Evolutionary conservation across 2,329 filamentous ascomycete species (phyloP).

Genomic region (Neonectria magnoliae): DNA sequence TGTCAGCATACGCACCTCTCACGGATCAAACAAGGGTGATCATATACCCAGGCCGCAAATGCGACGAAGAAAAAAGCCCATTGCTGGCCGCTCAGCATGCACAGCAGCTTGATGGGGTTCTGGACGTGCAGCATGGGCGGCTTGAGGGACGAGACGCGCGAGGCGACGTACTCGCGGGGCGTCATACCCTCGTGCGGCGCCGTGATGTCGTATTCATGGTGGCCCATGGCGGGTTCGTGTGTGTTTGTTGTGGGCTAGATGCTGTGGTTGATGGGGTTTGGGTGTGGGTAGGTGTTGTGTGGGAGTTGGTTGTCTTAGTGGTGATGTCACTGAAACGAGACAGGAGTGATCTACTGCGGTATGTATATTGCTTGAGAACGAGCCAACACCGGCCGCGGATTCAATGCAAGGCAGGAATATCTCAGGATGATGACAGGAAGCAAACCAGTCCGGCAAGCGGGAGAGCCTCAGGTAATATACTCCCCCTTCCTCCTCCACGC

Average conservation of each 20-base stretch:
- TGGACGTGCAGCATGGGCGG: slow-evolving; percentile 64
- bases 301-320: neutral
- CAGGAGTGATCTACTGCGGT: neutral
- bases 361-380: neutral
- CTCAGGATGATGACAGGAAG: neutral
- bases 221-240: slow-evolving; percentile 30
- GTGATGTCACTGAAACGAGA: neutral
- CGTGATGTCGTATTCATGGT: slow-evolving; percentile 46
- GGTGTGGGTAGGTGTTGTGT: neutral
- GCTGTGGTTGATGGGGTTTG: neutral
- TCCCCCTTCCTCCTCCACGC: neutral
- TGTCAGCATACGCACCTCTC: neutral
- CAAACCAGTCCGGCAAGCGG: neutral
- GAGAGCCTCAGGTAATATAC: slow-evolving; percentile 29
- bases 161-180: slow-evolving; percentile 56
- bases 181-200: slow-evolving; percentile 62
- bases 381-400: neutral
- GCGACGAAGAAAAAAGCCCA: slow-evolving; percentile 67
- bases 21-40: no score
- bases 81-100: slow-evolving; percentile 59
- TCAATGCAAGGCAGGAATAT: neutral
- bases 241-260: neutral
- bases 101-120: slow-evolving; percentile 62
- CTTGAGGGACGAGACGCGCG: slow-evolving; percentile 65
- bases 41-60: slow-evolving; percentile 65